These are phyloP conservation scores for Penicillium ucsense DNA, from an alignment of 495 filamentous ascomycete species.

Conservation along the genomic window DNA sequence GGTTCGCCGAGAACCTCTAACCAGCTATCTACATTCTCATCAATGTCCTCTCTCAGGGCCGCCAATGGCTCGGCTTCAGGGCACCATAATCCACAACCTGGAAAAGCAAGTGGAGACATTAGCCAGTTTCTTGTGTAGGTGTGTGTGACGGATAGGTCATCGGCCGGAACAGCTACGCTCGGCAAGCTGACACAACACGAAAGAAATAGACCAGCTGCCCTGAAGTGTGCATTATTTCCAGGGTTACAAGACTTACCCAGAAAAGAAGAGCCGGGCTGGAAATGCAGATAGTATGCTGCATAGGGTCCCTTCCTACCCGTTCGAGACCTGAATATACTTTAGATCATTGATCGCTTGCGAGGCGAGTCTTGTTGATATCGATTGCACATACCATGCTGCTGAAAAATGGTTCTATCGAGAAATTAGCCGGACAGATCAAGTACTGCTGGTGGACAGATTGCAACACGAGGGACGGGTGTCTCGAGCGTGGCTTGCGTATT, in stretches of 20 bases:
- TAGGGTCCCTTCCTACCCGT: conserved; percentile 82
- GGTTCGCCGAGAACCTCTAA: conserved; percentile 52
- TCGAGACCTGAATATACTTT: conserved; percentile 46
- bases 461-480: too few species aligned
- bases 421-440: conserved; percentile 16
- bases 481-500: too few species aligned
- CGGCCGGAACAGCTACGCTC: too few species aligned
- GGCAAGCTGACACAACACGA: too few species aligned
- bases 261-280: conserved; percentile 49
- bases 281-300: conserved; percentile 70
- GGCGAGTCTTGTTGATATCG: background rate
- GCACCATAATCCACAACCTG: conserved; percentile 69
- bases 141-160: too few species aligned
- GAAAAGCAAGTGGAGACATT: too few species aligned
- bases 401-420: conserved; percentile 58
- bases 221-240: background rate
- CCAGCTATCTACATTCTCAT: conserved; percentile 55
- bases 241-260: conserved; percentile 42
- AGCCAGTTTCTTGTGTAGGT: too few species aligned
- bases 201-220: background rate
- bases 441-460: conserved; percentile 6
- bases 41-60: conserved; percentile 61
- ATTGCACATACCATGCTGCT: conserved; percentile 55
- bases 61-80: conserved; percentile 54
- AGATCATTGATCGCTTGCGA: conserved; percentile 1